Percentiles rank a stretch among this genome's conserved stretches.
Evolutionary conservation across 306 rosid species (phyloP).

Genomic region (Sphenostylis stenocarpa): DNA sequence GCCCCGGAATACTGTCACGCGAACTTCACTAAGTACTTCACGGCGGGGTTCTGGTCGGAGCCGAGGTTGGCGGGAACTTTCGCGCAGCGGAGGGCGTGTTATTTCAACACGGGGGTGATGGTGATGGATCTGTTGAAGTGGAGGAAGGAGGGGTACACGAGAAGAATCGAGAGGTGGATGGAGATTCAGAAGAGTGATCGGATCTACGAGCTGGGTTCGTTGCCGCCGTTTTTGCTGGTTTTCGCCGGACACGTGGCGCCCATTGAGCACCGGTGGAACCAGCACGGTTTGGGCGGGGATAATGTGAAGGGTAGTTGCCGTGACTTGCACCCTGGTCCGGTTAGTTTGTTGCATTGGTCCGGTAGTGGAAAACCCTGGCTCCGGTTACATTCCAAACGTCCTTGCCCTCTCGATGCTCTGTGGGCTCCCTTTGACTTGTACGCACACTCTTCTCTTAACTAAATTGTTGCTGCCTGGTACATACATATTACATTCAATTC

Average conservation of each 20-base stretch:
- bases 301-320: background rate
- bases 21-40: constrained; percentile 65
- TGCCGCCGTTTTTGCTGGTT: background rate
- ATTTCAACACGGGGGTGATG: constrained; percentile 87
- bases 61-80: constrained; percentile 37
- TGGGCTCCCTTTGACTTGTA: background rate
- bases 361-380: background rate
- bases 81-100: background rate
- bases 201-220: background rate
- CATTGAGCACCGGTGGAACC: background rate
- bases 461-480: background rate
- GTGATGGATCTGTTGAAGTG: constrained; percentile 74
- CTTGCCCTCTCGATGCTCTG: background rate
- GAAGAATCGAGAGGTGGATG: background rate
- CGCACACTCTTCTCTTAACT: background rate
- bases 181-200: background rate
- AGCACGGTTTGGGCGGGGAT: background rate
- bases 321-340: background rate
- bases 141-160: constrained; percentile 40
- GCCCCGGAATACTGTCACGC: constrained; percentile 82
- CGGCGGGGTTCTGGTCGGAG: constrained; percentile 52
- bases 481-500: background rate
- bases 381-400: background rate
- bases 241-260: background rate
- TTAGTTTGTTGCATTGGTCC: background rate